Percentiles rank a stretch among this genome's conserved stretches.
Conservation (phyloP, 495 filamentous ascomycete species). For the Podospora australis region DNA sequence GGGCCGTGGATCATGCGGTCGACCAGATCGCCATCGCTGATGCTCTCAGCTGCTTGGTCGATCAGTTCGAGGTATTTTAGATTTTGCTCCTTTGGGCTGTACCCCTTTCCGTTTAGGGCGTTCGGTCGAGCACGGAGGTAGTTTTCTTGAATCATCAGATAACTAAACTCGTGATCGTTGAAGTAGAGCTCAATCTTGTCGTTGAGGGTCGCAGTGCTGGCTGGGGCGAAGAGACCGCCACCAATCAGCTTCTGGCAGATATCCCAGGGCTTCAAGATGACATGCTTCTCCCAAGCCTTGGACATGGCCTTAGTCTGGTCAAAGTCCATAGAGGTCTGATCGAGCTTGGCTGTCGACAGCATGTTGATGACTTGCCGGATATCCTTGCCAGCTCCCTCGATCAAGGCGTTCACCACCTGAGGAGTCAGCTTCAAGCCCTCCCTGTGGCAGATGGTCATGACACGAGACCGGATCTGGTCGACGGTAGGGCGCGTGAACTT, state of each 20-base stretch:
- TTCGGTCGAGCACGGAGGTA: constrained; percentile 78
- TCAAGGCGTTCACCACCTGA: constrained; percentile 85
- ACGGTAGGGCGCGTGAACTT: constrained; percentile 84
- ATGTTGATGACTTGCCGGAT: constrained; percentile 99
- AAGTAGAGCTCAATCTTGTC: constrained; percentile 99
- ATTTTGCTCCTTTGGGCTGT: constrained; percentile 51
- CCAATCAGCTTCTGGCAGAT: constrained; percentile 89
- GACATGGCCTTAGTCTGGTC: constrained; percentile 85
- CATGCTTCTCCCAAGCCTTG: constrained; percentile 96
- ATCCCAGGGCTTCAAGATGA: constrained; percentile 96
- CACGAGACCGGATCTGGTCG: constrained; percentile 78
- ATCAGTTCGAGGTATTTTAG: constrained; percentile 77
- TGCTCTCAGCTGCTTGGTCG: constrained; percentile 84
- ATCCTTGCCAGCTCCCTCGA: constrained; percentile 90
- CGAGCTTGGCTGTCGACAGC: constrained; percentile 87
- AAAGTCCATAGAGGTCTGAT: constrained; percentile 69
- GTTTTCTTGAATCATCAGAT: constrained; percentile 97
- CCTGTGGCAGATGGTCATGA: constrained; percentile 90
- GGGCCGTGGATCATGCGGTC: constrained; percentile 97
- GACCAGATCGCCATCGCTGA: constrained; percentile 94
- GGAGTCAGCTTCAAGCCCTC: constrained; percentile 82
- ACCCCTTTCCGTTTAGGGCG: constrained; percentile 50
- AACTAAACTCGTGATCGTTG: constrained; percentile 96
- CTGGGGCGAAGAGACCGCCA: constrained; percentile 74
- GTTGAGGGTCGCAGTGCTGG: constrained; percentile 78